Percentiles rank a stretch among this genome's conserved stretches.
Conservation (phyloP, 768 basidiomycete species). For the Boletus tylopilopsis region DNA sequence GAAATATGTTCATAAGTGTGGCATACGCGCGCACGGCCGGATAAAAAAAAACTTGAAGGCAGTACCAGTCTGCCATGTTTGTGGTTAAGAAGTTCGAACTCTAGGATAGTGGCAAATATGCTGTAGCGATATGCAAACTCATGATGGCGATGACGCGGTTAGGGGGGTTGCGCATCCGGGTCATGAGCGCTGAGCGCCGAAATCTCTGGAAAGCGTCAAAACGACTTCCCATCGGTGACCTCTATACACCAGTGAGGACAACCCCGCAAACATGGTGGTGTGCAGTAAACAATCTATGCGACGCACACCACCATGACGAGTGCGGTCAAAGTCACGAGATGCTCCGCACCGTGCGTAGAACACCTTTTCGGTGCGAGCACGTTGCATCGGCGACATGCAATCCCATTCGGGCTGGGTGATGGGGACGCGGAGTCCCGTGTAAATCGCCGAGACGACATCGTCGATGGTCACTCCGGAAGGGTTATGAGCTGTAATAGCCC, state of each 20-base stretch:
- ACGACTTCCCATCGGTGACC: constrained; percentile 40
- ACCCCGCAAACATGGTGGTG: constrained; percentile 50
- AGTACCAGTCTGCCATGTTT: constrained; percentile 10
- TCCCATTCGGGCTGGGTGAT: constrained; percentile 44
- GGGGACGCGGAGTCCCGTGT: constrained; percentile 34
- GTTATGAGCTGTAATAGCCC: constrained; percentile 41
- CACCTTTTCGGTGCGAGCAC: constrained; percentile 35
- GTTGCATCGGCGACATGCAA: constrained; percentile 38
- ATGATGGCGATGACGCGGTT: background rate
- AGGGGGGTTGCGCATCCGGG: background rate
- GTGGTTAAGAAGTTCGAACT: background rate
- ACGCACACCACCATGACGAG: constrained; percentile 40
- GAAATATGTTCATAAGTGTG: constrained; percentile 11
- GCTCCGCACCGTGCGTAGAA: constrained; percentile 46
- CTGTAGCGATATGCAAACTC: constrained; percentile 1
- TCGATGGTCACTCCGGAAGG: constrained; percentile 45
- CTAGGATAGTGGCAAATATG: constrained; percentile 2
- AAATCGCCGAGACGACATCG: constrained; percentile 50
- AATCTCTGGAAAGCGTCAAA: constrained; percentile 42
- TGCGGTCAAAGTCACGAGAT: constrained; percentile 33
- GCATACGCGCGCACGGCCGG: background rate
- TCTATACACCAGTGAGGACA: constrained; percentile 37
- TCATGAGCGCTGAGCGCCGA: constrained; percentile 1
- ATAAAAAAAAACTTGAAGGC: constrained; percentile 4
- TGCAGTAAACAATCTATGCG: constrained; percentile 48